A percentile compares a stretch with the other conserved stretches of the same genome.
These are phyloP conservation scores for Excoecaria agallocha DNA, from an alignment of 345 rosid species.

Conservation along the genomic window DNA sequence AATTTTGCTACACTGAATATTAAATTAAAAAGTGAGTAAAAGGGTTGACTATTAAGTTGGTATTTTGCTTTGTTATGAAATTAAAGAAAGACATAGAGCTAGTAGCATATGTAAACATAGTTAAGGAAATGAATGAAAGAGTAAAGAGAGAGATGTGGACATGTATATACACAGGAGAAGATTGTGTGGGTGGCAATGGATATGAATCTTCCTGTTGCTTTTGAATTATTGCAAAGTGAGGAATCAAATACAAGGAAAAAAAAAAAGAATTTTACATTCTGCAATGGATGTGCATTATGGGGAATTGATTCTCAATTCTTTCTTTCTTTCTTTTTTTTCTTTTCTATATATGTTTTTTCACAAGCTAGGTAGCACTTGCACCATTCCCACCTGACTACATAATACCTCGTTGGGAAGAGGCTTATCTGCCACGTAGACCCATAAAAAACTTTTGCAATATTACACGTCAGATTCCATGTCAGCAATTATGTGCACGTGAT, in stretches of 20 bases:
- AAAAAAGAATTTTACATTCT: slow-evolving; percentile 44
- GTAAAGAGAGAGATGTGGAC: slow-evolving; percentile 8
- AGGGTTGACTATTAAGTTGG: too few species aligned
- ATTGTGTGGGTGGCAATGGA: slow-evolving; percentile 22
- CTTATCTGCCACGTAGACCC: slow-evolving; percentile 31
- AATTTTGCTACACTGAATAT: too few species aligned
- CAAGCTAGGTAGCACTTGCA: slow-evolving; percentile 26
- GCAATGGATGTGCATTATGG: slow-evolving; percentile 45
- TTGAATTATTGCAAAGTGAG: slow-evolving; percentile 57
- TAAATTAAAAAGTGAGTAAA: too few species aligned
- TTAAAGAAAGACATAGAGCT: too few species aligned
- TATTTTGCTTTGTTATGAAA: too few species aligned
- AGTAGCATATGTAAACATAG: too few species aligned
- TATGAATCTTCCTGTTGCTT: slow-evolving; percentile 53
- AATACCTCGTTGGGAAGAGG: slow-evolving; percentile 47
- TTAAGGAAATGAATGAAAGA: too few species aligned
- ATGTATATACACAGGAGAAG: slow-evolving; percentile 24
- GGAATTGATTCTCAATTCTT: slow-evolving; percentile 57
- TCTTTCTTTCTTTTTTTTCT: not conserved
- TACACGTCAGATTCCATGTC: slow-evolving; percentile 10
- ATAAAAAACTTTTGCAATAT: not conserved
- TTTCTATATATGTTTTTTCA: too few species aligned
- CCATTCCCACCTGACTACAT: slow-evolving; percentile 36
- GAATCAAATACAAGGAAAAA: slow-evolving; percentile 43
- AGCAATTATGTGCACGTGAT: not conserved